Base-by-base conservation (phyloP, 208 protist species). In the Endotrypanum monterogeii region DNA sequence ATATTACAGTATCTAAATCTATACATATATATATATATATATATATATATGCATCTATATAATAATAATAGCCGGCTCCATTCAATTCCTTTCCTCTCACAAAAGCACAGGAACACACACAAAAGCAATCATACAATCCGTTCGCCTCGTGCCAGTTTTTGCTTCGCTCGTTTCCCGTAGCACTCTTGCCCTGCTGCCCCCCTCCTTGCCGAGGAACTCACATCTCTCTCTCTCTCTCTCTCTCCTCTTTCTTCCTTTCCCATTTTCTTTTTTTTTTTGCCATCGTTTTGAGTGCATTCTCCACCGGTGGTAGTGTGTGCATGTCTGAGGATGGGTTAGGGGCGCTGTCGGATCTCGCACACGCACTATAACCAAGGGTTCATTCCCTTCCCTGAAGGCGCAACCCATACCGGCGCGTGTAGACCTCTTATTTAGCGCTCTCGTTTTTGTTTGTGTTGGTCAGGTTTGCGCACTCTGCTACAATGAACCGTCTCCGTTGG, bases 401-500 rank as follows among this genome's bases (percentile, higher is more conserved):
- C 44, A 48, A 48, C 44, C 12, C 44, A 11, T 5, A 5, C 5
- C 44, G 8, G 44, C 44, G 44, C 44, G 12, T 48, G 12, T 57
- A 5, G 54, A 23, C n/a, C 23, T 57, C 23, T 57, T 20, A 7
- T 20, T 57, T 28, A 25, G 23, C n/a, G 23, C n/a, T 4, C n/a
- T 20, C n/a, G 54, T 14, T 57, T 23, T 57, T 14, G 5, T 32
- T 57, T 28, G 54, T 57, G 11, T 57, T 57, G 16, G 23, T 57
- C 9, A 57, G 54, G 54, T 57, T 7, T 5, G 44, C 8, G 44
- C 44, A 5, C 44, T 32, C 16, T 9, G 2, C 41, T 35, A 46
- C n/a, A 44, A 89, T 82, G 85, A 41, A 61, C 23, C 41, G 55
- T 48, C 20, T 85, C 14, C 63, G 51, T 16, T 58, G 72, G 46